Percentiles rank a stretch among this genome's conserved stretches.
phyloP scores from a whole-genome alignment of 1,284 basidiomycete genomes.

The Austroboletus olivaceoglutinosus region DNA sequence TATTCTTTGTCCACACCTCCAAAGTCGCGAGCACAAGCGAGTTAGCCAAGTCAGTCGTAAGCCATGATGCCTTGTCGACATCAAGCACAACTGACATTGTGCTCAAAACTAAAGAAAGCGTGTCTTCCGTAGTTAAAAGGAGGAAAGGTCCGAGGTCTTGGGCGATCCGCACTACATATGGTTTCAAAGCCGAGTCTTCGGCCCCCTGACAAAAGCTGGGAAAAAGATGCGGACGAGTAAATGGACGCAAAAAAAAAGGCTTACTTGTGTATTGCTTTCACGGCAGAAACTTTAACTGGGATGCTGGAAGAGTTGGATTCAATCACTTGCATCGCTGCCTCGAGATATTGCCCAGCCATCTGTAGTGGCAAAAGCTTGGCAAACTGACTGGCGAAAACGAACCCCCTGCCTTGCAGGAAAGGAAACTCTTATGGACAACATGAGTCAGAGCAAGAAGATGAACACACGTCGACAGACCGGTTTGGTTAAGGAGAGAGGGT shows the following conservation, averaged over 20 bases:
- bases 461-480: slow-evolving; percentile 43
- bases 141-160: slow-evolving; percentile 84
- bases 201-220: slow-evolving; percentile 66
- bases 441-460: slow-evolving; percentile 1
- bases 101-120: slow-evolving; percentile 88
- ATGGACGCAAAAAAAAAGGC: slow-evolving; percentile 20
- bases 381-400: slow-evolving; percentile 93
- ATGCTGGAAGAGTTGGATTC: slow-evolving; percentile 68
- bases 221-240: slow-evolving; percentile 1
- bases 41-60: slow-evolving; percentile 61
- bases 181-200: slow-evolving; percentile 52
- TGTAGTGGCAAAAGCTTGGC: slow-evolving; percentile 69
- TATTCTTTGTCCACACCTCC: slow-evolving; percentile 82
- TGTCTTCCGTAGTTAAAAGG: slow-evolving; percentile 78
- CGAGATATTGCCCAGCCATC: slow-evolving; percentile 80
- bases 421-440: slow-evolving; percentile 57
- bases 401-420: slow-evolving; percentile 91
- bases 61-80: slow-evolving; percentile 70
- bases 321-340: slow-evolving; percentile 83
- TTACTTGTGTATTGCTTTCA: slow-evolving; percentile 89
- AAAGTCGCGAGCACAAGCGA: slow-evolving; percentile 66
- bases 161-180: slow-evolving; percentile 75
- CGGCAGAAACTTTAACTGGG: slow-evolving; percentile 91
- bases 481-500: slow-evolving; percentile 68
- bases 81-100: slow-evolving; percentile 77